These are phyloP conservation scores for Syzygium aqueum DNA, from an alignment of 345 rosid genomes.

Conservation along the genomic window DNA sequence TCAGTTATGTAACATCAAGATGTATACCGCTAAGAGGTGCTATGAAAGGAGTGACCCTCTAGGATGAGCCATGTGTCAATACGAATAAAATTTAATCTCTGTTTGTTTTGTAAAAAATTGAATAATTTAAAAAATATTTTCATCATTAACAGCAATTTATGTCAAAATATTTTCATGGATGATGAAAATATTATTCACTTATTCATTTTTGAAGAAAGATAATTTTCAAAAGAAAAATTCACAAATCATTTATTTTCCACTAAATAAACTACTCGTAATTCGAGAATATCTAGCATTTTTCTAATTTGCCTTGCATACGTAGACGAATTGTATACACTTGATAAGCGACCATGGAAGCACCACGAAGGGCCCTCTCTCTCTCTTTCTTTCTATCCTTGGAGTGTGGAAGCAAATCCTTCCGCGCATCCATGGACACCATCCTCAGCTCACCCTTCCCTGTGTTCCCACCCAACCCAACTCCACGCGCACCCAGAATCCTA, in stretches of 20 bases:
- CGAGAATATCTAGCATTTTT: background rate
- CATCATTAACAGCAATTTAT: no score
- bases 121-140: no score
- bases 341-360: background rate
- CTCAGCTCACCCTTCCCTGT: constrained; percentile 30
- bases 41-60: background rate
- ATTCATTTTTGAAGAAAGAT: no score
- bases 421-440: constrained; percentile 42
- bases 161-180: no score
- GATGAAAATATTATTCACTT: no score
- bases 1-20: background rate
- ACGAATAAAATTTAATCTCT: background rate
- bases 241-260: no score
- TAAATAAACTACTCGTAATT: no score
- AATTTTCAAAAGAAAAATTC: no score
- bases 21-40: background rate
- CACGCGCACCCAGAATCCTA: constrained; percentile 8
- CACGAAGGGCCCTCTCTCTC: background rate
- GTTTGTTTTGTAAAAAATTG: no score
- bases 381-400: background rate
- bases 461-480: constrained; percentile 17
- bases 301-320: background rate
- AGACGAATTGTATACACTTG: background rate
- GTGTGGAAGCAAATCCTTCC: background rate
- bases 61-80: background rate